Percentiles rank a stretch among this genome's conserved stretches.
These are phyloP conservation scores for Ophiorrhiza pumila DNA, from an alignment of 257 asterid genomes.

Conservation along the genomic window DNA sequence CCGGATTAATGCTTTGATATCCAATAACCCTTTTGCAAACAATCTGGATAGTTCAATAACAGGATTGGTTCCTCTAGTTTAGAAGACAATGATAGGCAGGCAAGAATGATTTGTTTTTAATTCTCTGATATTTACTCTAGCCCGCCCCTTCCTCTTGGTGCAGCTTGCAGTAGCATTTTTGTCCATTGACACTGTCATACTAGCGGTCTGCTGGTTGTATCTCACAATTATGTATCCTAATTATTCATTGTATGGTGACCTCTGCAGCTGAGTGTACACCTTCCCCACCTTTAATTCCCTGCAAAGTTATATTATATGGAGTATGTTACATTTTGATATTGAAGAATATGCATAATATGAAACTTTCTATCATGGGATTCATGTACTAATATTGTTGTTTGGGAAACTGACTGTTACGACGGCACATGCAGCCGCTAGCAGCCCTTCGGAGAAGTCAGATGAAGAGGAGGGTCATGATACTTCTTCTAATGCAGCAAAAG, in stretches of 20 bases:
- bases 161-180: neutral
- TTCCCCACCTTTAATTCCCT: too few relatives aligned
- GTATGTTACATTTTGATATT: neutral
- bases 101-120: neutral
- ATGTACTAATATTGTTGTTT: too few relatives aligned
- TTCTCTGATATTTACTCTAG: neutral
- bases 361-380: neutral
- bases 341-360: neutral
- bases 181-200: neutral
- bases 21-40: too few relatives aligned
- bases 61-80: neutral
- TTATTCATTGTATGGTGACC: neutral
- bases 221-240: neutral
- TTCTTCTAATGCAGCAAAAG: slow-evolving; percentile 27
- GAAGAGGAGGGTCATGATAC: slow-evolving; percentile 16
- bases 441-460: slow-evolving; percentile 17
- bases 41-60: neutral
- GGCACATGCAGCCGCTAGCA: slow-evolving; percentile 27
- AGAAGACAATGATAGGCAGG: neutral
- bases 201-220: neutral
- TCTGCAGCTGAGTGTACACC: neutral
- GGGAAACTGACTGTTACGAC: neutral
- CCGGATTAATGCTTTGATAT: too few relatives aligned
- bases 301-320: neutral
- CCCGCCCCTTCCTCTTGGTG: neutral